Base-by-base conservation (phyloP, 768 basidiomycete genomes). In the Krasilnikovozyma curviuscula region DNA sequence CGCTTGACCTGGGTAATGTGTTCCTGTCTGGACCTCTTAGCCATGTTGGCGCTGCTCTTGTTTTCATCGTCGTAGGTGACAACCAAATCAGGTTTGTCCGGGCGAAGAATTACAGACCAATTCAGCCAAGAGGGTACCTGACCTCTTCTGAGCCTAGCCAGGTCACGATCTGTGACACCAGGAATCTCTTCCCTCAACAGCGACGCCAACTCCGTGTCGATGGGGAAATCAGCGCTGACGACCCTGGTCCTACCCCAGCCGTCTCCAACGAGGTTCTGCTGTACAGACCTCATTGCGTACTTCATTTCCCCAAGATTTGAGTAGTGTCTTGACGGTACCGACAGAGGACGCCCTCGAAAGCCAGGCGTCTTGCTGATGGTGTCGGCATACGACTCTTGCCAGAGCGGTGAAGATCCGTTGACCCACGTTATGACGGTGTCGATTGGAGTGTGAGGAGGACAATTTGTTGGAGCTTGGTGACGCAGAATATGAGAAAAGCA, bases 41-140 rank as follows among this genome's bases (percentile, higher is more conserved):
- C n/a, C n/a, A n/a, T n/a, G n/a, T n/a, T n/a, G n/a, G n/a, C n/a
- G n/a, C n/a, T n/a, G n/a, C n/a, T n/a, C 3, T 16, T 16, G 19
- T 25, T 24, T 24, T 18, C 14, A 24, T 35, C 35, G 5, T 37
- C 33, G 23, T 16, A 9, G 19, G 44, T 27, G 33, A 34, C 3
- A n/a, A 4, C 32, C 24, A 3, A 28, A 16, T 28, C 25, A 28
- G 28, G 13, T 21, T 45, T 30, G 25, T 34, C 27, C 2, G 41
- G 40, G 6, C 41, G 48, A 3, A 16, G 14, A 24, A 49, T 29
- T 33, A 49, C 33, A 23, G 29, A 18, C 44, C 44, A 46, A 27
- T 51, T 33, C 13, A 51, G 40, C 50, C 50, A 51, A 19, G 29
- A 13, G 3, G 50, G 50, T 18, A 51, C 46, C n/a, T 51, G 50